Base-by-base conservation (phyloP, 805 yeast genomes). In the Yamadazyma insecticola region DNA sequence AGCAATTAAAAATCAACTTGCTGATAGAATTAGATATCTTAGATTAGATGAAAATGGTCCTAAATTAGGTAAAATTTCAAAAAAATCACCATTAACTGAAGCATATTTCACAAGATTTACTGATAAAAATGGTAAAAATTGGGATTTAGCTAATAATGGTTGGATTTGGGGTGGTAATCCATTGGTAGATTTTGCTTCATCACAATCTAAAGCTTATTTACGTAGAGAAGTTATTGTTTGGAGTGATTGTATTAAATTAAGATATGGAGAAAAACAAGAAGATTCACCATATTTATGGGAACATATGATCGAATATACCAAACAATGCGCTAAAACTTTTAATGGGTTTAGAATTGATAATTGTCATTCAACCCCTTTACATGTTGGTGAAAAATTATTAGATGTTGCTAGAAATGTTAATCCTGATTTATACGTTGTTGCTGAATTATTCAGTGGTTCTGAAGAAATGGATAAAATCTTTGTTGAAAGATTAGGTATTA, bases 91-190 rank as follows among this genome's bases (percentile, higher is more conserved):
- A 0, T 63, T 90, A 22, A 74, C 84, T 2, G 97, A 90, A 55
- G 78, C 89, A 4, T 90, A 90, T 56, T 90, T 92, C 55, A 87
- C 97, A 2, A 65, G 88, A 36, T 76, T 89, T 44, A 52, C 44
- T 2, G n/a, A n/a, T n/a, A 71, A 55, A 29, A 50, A 50, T 3
- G 90, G 88, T 3, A 65, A 70, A 22, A 61, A 69, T 1, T 80
- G 78, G 62, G 80, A 84, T 6, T 63, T 90, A 37, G 97, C 96
- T 3, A 92, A 92, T 51, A 90, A 92, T 50, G 98, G 98, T 28
- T 90, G 97, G 97, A 87, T 92, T 35, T 90, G 98, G 98, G 89
- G 86, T 32, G 97, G 96, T 8, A 80, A 90, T 44, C 97, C 97
- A 2, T 59, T 89, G 35, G 81, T 86, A 3, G 97, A 90, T 59